Evolutionary conservation across 2,329 filamentous ascomycete species (phyloP).

Genomic region (Sclerotinia minor): DNA sequence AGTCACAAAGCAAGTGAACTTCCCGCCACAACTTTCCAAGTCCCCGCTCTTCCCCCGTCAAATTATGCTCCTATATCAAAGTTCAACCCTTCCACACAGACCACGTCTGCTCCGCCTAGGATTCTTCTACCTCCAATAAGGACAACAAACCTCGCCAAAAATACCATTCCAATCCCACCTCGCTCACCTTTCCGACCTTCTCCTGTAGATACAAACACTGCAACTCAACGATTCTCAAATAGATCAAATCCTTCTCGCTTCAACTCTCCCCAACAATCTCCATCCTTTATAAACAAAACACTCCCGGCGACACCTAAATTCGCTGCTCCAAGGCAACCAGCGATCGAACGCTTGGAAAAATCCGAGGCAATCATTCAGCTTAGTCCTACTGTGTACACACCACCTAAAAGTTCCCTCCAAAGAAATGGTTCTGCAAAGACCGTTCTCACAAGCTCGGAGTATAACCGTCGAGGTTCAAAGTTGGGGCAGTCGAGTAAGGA

Average conservation of each 20-base stretch:
- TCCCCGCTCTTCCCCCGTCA: background rate
- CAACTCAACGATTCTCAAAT: conserved; percentile 23
- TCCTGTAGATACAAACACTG: conserved; percentile 14
- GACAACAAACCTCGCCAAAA: conserved; percentile 18
- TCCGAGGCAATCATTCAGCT: conserved; percentile 39
- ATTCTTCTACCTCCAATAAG: conserved; percentile 20
- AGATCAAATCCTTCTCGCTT: background rate
- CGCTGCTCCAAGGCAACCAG: conserved; percentile 12
- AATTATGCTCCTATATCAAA: conserved; percentile 9
- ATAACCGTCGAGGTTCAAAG: background rate
- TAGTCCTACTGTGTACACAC: conserved; percentile 53
- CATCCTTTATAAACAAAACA: conserved; percentile 29
- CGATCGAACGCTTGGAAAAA: conserved; percentile 42
- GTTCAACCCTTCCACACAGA: background rate
- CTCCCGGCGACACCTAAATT: conserved; percentile 32
- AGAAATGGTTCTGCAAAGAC: conserved; percentile 20
- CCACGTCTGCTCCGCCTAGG: conserved; percentile 12
- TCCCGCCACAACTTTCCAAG: background rate
- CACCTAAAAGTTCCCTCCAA: conserved; percentile 19
- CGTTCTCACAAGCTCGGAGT: background rate
- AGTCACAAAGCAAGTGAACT: conserved; percentile 41
- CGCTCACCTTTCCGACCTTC: conserved; percentile 23
- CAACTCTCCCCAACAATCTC: background rate
- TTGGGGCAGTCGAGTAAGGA: background rate
- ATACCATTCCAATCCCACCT: conserved; percentile 17